Conservation (phyloP, 1,284 basidiomycete species). For the Microbotryum lychnidis-dioicae region DNA sequence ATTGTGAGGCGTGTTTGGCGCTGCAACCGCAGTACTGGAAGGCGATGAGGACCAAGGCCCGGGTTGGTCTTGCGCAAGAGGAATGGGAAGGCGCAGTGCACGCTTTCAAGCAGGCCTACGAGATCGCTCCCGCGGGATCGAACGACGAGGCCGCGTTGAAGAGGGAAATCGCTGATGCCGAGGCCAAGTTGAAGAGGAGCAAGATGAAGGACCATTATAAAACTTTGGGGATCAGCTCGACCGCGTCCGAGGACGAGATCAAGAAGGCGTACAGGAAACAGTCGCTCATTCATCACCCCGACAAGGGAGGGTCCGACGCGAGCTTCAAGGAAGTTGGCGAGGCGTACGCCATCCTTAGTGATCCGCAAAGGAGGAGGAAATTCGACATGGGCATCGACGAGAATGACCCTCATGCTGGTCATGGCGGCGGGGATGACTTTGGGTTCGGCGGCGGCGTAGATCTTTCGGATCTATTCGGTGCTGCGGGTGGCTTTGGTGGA, state of each 20-base stretch:
- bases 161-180: conserved; percentile 64
- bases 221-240: conserved; percentile 21
- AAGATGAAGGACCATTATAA: conserved; percentile 55
- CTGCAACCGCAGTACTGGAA: conserved; percentile 67
- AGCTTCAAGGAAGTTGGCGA: conserved; percentile 69
- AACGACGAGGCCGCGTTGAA: conserved; percentile 57
- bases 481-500: neutral
- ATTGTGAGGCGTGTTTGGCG: conserved; percentile 59
- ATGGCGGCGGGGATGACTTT: neutral
- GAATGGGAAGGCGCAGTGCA: conserved; percentile 61
- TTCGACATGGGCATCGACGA: conserved; percentile 36
- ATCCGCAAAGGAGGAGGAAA: conserved; percentile 56
- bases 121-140: conserved; percentile 52
- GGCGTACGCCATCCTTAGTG: conserved; percentile 65
- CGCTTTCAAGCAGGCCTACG: conserved; percentile 69
- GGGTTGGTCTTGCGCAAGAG: conserved; percentile 65
- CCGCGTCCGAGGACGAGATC: conserved; percentile 57
- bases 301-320: conserved; percentile 51
- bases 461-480: neutral
- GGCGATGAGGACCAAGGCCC: conserved; percentile 72
- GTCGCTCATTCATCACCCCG: conserved; percentile 68
- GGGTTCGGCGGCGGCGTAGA: conserved; percentile 15
- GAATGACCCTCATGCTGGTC: conserved; percentile 12
- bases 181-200: conserved; percentile 65
- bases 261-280: conserved; percentile 58